Percentiles rank a stretch among this genome's conserved stretches.
Evolutionary conservation across 257 asterid genomes (phyloP).

Genomic region (Nicotiana attenuata): DNA sequence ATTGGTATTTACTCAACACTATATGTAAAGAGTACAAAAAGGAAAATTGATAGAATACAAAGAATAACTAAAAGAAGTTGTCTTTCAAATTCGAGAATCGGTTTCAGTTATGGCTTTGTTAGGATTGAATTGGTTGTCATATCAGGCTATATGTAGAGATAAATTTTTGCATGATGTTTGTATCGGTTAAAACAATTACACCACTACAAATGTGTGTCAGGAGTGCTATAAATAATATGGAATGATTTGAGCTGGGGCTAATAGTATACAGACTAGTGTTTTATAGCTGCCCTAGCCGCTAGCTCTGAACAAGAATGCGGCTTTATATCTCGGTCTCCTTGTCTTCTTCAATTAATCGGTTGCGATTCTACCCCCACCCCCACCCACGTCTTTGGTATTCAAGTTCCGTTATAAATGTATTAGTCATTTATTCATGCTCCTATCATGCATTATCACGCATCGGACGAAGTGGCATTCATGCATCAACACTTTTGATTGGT

Average conservation of each 20-base stretch:
- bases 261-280: neutral
- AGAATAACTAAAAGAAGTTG: too few species aligned
- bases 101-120: neutral
- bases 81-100: too few species aligned
- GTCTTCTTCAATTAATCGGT: neutral
- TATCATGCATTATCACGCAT: conserved; percentile 1
- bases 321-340: neutral
- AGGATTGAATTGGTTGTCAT: neutral
- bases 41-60: too few species aligned
- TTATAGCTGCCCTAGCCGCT: too few species aligned
- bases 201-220: neutral
- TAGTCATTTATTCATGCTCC: neutral
- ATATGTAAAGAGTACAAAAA: too few species aligned
- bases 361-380: neutral
- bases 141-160: neutral
- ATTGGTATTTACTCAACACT: too few species aligned
- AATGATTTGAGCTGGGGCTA: neutral
- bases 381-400: neutral
- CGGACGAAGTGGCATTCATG: neutral
- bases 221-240: neutral
- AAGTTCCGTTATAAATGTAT: neutral
- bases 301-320: neutral
- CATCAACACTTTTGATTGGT: neutral
- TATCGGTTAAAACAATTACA: neutral
- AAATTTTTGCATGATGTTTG: neutral